phyloP scores from a whole-genome alignment of 495 filamentous ascomycete genomes.

The Aspergillus indologenus region DNA sequence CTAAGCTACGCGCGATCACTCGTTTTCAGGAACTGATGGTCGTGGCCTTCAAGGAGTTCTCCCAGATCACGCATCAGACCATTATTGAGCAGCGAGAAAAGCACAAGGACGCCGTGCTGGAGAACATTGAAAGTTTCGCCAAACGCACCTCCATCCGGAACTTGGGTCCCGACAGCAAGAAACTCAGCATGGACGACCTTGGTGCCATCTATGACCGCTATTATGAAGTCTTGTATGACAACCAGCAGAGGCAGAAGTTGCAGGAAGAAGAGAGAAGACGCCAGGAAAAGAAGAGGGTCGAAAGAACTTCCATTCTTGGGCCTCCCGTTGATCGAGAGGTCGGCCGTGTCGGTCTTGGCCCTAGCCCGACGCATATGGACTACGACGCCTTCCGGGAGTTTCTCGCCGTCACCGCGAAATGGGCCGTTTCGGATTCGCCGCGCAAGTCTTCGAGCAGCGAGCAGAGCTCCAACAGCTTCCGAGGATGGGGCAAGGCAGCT shows the following conservation, averaged over 20 bases:
- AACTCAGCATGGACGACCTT: conserved; percentile 78
- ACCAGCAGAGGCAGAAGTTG: conserved; percentile 75
- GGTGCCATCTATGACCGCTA: conserved; percentile 90
- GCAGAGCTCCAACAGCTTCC: conserved; percentile 49
- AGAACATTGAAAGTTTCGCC: conserved; percentile 94
- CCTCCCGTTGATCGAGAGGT: conserved; percentile 43
- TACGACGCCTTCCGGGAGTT: conserved; percentile 95
- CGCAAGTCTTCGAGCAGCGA: conserved; percentile 52
- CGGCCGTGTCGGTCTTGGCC: conserved; percentile 84
- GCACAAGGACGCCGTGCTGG: conserved; percentile 87
- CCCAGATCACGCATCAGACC: conserved; percentile 87
- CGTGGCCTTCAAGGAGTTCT: conserved; percentile 96
- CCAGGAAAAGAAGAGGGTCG: conserved; percentile 53
- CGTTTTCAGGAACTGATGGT: conserved; percentile 98
- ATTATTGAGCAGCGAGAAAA: conserved; percentile 85
- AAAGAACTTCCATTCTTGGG: conserved; percentile 44
- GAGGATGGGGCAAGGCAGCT: conserved; percentile 51
- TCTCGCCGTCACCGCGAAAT: conserved; percentile 79
- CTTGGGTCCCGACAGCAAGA: conserved; percentile 91
- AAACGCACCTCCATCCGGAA: conserved; percentile 96
- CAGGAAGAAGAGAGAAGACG: conserved; percentile 68
- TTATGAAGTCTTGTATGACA: conserved; percentile 85
- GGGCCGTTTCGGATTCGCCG: conserved; percentile 83
- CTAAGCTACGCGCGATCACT: conserved; percentile 87
- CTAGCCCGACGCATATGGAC: conserved; percentile 87